Conservation (phyloP, 2,329 filamentous ascomycete species). For the Ceratocystis destructans region DNA sequence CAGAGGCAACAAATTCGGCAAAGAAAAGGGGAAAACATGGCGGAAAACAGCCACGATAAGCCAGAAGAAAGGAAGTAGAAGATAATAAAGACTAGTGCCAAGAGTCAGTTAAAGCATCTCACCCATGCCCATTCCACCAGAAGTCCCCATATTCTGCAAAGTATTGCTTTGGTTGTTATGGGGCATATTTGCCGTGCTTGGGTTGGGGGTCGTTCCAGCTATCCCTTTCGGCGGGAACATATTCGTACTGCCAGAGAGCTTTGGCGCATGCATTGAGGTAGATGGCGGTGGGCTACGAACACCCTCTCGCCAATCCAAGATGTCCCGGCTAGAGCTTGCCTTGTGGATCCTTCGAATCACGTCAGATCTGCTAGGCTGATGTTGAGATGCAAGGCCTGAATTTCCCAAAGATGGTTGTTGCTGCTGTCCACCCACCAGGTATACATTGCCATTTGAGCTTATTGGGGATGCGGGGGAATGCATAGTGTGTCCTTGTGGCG, state of each 20-base stretch:
- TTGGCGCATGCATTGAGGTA: constrained; percentile 27
- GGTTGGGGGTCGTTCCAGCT: neutral
- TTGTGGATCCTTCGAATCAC: constrained; percentile 1
- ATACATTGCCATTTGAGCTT: neutral
- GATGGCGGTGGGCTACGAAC: constrained; percentile 12
- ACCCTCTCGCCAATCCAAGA: constrained; percentile 12
- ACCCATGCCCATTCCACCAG: constrained; percentile 3
- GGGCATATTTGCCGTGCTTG: neutral
- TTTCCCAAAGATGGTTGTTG: neutral
- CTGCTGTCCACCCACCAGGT: neutral
- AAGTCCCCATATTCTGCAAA: neutral
- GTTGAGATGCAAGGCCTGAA: neutral
- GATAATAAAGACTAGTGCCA: neutral
- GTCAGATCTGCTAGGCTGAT: neutral
- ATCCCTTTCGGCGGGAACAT: constrained; percentile 24
- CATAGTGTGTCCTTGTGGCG: constrained; percentile 5
- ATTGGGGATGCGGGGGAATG: neutral
- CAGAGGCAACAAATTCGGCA: neutral
- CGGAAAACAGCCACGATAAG: neutral
- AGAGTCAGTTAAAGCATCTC: constrained; percentile 7
- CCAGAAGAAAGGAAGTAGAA: neutral
- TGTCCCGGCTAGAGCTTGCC: constrained; percentile 10
- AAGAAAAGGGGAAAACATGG: neutral
- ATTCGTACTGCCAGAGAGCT: constrained; percentile 26
- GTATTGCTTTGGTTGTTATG: neutral